Conservation (phyloP, 352 stramenopile species). For the Pythium coloratum region DNA sequence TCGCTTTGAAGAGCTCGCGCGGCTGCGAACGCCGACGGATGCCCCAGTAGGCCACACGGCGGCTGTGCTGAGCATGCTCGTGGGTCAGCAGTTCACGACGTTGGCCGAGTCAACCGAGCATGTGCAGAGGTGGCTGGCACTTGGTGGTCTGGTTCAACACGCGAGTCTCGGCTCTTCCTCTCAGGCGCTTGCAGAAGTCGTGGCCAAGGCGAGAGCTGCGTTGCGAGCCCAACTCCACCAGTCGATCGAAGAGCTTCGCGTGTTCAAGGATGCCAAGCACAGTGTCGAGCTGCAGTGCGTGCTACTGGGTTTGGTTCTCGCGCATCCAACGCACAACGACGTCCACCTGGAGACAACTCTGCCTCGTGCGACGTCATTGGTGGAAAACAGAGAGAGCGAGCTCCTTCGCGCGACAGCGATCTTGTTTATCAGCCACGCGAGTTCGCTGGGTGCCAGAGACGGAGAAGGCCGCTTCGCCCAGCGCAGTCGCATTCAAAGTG, state of each 20-base stretch:
- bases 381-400: background rate
- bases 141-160: constrained; percentile 5
- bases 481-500: background rate
- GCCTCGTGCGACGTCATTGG: background rate
- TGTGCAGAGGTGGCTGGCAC: constrained; percentile 11
- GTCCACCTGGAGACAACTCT: background rate
- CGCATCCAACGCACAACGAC: background rate
- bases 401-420: constrained; percentile 3
- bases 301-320: constrained; percentile 13
- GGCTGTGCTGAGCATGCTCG: constrained; percentile 10
- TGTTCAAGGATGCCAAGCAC: constrained; percentile 18
- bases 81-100: constrained; percentile 6
- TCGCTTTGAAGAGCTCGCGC: constrained; percentile 16
- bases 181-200: background rate
- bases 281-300: constrained; percentile 5
- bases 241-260: constrained; percentile 16
- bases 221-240: constrained; percentile 10
- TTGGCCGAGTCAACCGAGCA: background rate
- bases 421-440: constrained; percentile 16
- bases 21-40: constrained; percentile 18
- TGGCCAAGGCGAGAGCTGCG: background rate
- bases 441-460: constrained; percentile 6
- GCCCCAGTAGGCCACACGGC: constrained; percentile 10
- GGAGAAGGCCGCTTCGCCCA: background rate
- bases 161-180: background rate